phyloP scores from a whole-genome alignment of 1,284 basidiomycete species.

The Melampsora larici-populina region DNA sequence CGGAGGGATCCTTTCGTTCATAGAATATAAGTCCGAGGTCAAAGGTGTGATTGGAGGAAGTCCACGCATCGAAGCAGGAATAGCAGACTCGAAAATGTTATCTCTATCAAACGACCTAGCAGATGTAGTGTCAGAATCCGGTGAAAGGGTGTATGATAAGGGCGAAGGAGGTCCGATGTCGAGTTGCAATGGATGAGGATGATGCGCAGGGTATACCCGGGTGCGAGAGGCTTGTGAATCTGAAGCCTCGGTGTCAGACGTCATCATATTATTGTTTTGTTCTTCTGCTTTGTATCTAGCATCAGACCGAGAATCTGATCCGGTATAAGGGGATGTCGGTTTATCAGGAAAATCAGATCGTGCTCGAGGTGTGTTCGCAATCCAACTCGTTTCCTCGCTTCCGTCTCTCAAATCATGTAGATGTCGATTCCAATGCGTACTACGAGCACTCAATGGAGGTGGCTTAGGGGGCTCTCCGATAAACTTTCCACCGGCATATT shows the following conservation, averaged over 20 bases:
- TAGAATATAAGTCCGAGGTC: not conserved
- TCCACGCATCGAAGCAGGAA: no score
- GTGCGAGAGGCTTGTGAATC: not conserved
- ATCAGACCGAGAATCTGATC: not conserved
- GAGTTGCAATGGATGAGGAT: conserved; percentile 7
- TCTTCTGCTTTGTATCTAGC: not conserved
- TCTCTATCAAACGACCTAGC: conserved; percentile 6
- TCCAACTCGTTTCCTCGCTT: conserved; percentile 20
- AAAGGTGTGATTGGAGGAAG: conserved; percentile 6
- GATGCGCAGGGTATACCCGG: not conserved
- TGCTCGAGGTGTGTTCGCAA: not conserved
- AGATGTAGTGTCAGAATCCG: not conserved
- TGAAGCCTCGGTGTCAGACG: not conserved
- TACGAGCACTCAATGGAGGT: conserved; percentile 11
- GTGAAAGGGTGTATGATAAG: not conserved
- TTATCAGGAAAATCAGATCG: not conserved
- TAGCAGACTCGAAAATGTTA: not conserved
- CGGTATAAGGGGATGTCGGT: not conserved
- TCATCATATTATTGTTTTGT: not conserved
- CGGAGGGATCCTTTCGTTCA: not conserved
- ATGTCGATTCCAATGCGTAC: conserved; percentile 25
- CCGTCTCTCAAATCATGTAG: conserved; percentile 12
- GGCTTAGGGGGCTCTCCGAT: conserved; percentile 21
- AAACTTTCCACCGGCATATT: conserved; percentile 21
- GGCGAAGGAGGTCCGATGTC: not conserved